These are phyloP conservation scores for Martensiomyces pterosporus DNA, from an alignment of 192 early-diverging fungal species.

Conservation along the genomic window DNA sequence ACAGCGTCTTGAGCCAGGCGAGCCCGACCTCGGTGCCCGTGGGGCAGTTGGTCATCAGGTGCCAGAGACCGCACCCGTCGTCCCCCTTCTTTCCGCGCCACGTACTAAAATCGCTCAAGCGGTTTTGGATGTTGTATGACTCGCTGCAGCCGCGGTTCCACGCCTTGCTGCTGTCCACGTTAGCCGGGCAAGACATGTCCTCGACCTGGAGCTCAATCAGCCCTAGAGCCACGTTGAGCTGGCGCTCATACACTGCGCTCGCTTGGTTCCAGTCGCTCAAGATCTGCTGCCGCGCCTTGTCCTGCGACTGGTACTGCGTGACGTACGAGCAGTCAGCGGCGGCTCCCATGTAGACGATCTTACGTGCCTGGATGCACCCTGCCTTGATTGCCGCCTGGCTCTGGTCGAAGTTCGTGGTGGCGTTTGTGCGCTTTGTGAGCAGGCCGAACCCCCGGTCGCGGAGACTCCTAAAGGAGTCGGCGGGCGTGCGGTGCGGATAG, in stretches of 20 bases:
- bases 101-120: slow-evolving; percentile 83
- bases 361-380: slow-evolving; percentile 32
- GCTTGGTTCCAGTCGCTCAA: slow-evolving; percentile 81
- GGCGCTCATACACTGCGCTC: slow-evolving; percentile 74
- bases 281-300: slow-evolving; percentile 64
- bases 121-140: slow-evolving; percentile 62
- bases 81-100: slow-evolving; percentile 72
- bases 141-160: slow-evolving; percentile 81
- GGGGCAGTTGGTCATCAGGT: slow-evolving; percentile 81
- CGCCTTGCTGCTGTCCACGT: slow-evolving; percentile 17
- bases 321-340: slow-evolving; percentile 74
- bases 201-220: slow-evolving; percentile 75
- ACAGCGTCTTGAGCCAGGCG: slow-evolving; percentile 80
- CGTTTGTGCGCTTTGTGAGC: slow-evolving; percentile 29
- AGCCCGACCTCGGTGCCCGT: slow-evolving; percentile 81
- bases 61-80: slow-evolving; percentile 87
- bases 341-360: slow-evolving; percentile 58
- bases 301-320: slow-evolving; percentile 51
- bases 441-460: slow-evolving; percentile 16
- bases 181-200: slow-evolving; percentile 55
- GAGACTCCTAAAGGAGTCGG: slow-evolving; percentile 11
- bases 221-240: slow-evolving; percentile 83
- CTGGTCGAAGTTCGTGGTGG: slow-evolving; percentile 18
- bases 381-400: slow-evolving; percentile 17
- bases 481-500: slow-evolving; percentile 3